Evolutionary conservation across 257 asterid species (phyloP).

Genomic region (Nicotiana obtusifolia): DNA sequence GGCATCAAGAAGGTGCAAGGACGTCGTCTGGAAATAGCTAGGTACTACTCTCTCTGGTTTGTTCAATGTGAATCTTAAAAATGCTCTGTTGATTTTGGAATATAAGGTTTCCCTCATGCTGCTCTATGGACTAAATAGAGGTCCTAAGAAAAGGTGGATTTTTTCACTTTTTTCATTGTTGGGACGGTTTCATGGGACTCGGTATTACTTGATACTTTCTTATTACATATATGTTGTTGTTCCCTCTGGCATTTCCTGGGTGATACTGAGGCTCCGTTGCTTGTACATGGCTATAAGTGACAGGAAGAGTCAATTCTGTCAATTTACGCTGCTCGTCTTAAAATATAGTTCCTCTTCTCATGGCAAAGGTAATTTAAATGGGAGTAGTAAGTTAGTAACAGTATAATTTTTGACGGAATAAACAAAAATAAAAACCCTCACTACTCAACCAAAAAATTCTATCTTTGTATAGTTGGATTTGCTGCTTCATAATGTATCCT

Average conservation of each 20-base stretch:
- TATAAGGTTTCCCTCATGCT: neutral
- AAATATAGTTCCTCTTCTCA: neutral
- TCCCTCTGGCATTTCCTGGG: neutral
- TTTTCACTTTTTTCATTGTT: neutral
- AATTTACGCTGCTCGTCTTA: too few species aligned
- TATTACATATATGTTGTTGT: neutral
- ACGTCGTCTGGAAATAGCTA: neutral
- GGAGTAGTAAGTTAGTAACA: too few species aligned
- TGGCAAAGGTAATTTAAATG: too few species aligned
- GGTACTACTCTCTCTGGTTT: neutral
- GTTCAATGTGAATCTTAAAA: neutral
- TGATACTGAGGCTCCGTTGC: neutral
- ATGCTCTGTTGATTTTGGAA: neutral
- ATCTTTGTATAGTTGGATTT: neutral
- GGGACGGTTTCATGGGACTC: neutral
- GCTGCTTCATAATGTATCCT: neutral
- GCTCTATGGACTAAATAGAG: neutral
- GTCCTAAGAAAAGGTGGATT: neutral
- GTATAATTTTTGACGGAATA: too few species aligned
- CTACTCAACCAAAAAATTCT: neutral
- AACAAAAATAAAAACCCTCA: too few species aligned
- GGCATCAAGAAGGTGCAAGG: neutral
- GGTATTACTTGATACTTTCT: neutral
- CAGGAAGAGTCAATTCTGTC: neutral
- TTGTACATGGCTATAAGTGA: neutral